phyloP scores from a whole-genome alignment of 108 stramenopile genomes.

The Cyclostephanos tholiformis region DNA sequence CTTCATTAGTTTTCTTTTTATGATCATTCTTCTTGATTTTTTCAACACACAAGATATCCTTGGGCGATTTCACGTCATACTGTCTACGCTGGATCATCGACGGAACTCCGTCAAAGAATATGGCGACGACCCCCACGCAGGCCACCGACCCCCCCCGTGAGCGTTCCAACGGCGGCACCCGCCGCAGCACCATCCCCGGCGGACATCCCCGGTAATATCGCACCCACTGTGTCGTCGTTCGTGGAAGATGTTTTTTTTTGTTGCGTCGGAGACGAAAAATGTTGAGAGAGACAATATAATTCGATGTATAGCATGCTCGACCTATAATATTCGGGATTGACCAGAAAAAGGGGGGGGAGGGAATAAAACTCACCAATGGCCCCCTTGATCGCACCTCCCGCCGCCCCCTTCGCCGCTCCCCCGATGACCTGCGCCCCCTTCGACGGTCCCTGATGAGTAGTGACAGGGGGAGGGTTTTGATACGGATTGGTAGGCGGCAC shows the following conservation, averaged over 20 bases:
- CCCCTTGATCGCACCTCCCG: conserved; percentile 43
- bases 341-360: too few relatives aligned
- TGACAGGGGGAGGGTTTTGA: conserved; percentile 1
- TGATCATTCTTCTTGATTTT: too few relatives aligned
- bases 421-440: conserved; percentile 24
- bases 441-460: conserved; percentile 10
- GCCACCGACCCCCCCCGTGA: conserved; percentile 28
- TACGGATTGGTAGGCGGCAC: neutral
- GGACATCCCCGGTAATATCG: conserved; percentile 47
- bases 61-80: too few relatives aligned
- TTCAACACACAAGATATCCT: too few relatives aligned
- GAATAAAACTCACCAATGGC: conserved; percentile 25
- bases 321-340: too few relatives aligned
- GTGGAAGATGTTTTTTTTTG: too few relatives aligned
- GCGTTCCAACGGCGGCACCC: conserved; percentile 44
- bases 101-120: neutral
- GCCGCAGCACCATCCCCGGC: conserved; percentile 44
- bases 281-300: too few relatives aligned
- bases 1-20: too few relatives aligned
- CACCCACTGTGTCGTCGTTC: conserved; percentile 19
- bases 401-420: conserved; percentile 31
- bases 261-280: neutral
- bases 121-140: conserved; percentile 7
- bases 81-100: neutral
- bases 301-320: too few relatives aligned